Conservation (phyloP, 495 filamentous ascomycete species). For the Aspergillus nidulans region DNA sequence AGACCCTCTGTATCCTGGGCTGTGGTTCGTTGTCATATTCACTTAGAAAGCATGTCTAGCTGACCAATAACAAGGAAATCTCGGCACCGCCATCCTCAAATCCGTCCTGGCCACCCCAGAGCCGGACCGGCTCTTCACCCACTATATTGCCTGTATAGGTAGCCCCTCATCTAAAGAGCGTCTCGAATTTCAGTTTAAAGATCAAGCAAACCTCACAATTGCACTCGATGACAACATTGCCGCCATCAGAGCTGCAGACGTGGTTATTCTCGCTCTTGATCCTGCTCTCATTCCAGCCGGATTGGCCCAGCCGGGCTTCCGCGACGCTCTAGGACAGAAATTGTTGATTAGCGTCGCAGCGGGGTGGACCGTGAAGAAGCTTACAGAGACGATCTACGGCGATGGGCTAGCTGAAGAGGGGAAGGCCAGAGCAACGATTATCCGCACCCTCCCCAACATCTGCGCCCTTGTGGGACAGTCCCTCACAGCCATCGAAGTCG, state of each 20-base stretch:
- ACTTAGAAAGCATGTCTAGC: neutral
- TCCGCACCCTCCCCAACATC: constrained; percentile 39
- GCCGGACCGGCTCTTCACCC: constrained; percentile 16
- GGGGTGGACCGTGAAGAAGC: constrained; percentile 31
- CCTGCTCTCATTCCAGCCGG: constrained; percentile 26
- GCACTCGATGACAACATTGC: constrained; percentile 13
- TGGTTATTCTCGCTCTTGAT: constrained; percentile 31
- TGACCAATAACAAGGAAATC: constrained; percentile 23
- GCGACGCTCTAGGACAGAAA: constrained; percentile 23
- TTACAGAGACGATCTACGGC: constrained; percentile 29
- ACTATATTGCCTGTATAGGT: constrained; percentile 31
- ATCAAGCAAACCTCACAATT: constrained; percentile 16
- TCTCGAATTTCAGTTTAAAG: constrained; percentile 2
- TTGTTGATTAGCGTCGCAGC: constrained; percentile 43
- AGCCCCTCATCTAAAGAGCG: constrained; percentile 22
- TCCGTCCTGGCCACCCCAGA: constrained; percentile 21
- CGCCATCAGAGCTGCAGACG: constrained; percentile 20
- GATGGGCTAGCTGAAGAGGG: constrained; percentile 10
- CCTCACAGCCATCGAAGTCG: constrained; percentile 33
- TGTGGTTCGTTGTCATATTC: constrained; percentile 24
- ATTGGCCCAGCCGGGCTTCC: constrained; percentile 22
- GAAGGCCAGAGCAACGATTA: constrained; percentile 20
- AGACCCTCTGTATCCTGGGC: constrained; percentile 33
- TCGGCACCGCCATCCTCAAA: constrained; percentile 34
- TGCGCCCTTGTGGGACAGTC: constrained; percentile 35